Evolutionary conservation across 495 filamentous ascomycete species (phyloP).

Genomic region (Penicillium cinerascens): DNA sequence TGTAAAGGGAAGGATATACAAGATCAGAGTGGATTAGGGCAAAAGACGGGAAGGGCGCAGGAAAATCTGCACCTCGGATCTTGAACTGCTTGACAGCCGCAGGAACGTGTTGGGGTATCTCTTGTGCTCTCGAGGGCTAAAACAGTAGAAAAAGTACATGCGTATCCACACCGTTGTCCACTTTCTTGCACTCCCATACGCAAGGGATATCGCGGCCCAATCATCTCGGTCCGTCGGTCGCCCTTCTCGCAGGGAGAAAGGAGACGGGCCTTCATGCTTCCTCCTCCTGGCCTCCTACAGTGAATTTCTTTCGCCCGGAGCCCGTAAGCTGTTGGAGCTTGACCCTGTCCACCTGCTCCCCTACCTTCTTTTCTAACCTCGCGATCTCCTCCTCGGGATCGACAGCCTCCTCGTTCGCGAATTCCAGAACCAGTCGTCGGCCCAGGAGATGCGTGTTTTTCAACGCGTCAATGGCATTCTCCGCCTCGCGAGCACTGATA

Average conservation of each 20-base stretch:
- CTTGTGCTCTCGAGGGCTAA: conserved; percentile 15
- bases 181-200: conserved; percentile 23
- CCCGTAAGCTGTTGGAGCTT: conserved; percentile 82
- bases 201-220: conserved; percentile 36
- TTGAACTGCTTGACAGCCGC: conserved; percentile 38
- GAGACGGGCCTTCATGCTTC: conserved; percentile 44
- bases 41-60: conserved; percentile 17
- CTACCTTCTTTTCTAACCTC: conserved; percentile 93
- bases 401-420: conserved; percentile 75
- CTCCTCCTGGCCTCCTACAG: conserved; percentile 68
- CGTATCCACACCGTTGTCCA: conserved; percentile 9
- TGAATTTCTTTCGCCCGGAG: conserved; percentile 81
- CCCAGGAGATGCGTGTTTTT: conserved; percentile 92
- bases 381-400: conserved; percentile 95
- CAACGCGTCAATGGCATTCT: conserved; percentile 87
- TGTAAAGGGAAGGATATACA: conserved; percentile 10
- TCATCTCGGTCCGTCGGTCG: conserved; percentile 13
- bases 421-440: conserved; percentile 82
- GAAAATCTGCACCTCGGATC: conserved; percentile 26
- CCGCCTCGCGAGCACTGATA: conserved; percentile 83
- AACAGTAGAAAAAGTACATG: conserved; percentile 20
- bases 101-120: conserved; percentile 43
- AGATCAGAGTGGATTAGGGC: conserved; percentile 18
- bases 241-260: conserved; percentile 36
- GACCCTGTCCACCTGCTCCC: conserved; percentile 80